These are phyloP conservation scores for Baorangia bicolor DNA, from an alignment of 768 basidiomycete species.

Conservation along the genomic window DNA sequence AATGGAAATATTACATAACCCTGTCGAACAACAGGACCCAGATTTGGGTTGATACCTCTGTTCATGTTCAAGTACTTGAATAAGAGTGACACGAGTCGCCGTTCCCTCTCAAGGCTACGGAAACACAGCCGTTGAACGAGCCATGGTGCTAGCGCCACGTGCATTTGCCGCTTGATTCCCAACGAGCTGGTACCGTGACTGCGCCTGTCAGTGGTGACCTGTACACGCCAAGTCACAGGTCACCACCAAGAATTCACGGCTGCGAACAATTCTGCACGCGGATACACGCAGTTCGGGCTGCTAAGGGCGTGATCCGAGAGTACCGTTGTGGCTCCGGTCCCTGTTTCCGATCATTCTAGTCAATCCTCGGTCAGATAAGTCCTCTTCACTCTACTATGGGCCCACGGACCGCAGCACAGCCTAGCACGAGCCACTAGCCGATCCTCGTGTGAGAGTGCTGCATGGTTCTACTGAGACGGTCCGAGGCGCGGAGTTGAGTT, in stretches of 20 bases:
- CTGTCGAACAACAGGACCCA: not conserved
- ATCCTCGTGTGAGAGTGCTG: not conserved
- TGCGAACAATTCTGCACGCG: not conserved
- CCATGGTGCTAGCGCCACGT: not conserved
- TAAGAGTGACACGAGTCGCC: too few relatives aligned
- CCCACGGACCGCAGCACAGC: not conserved
- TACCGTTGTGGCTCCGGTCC: not conserved
- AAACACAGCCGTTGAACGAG: too few relatives aligned
- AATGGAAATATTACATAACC: slow-evolving; percentile 17
- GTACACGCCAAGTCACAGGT: not conserved
- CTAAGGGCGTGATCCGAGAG: slow-evolving; percentile 1
- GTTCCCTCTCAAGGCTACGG: too few relatives aligned
- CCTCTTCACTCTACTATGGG: not conserved
- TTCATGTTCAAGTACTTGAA: too few relatives aligned
- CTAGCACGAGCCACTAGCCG: not conserved
- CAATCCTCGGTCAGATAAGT: not conserved
- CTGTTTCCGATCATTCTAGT: not conserved
- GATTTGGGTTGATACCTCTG: not conserved
- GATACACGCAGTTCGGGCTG: not conserved
- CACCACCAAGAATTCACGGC: not conserved
- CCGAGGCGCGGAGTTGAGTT: not conserved
- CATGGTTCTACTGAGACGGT: not conserved
- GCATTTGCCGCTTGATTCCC: too few relatives aligned
- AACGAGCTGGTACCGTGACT: too few relatives aligned
- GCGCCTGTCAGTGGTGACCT: too few relatives aligned